Evolutionary conservation across 371 early-diverging fungal species (phyloP).

Genomic region (Phascolomyces articulosus): DNA sequence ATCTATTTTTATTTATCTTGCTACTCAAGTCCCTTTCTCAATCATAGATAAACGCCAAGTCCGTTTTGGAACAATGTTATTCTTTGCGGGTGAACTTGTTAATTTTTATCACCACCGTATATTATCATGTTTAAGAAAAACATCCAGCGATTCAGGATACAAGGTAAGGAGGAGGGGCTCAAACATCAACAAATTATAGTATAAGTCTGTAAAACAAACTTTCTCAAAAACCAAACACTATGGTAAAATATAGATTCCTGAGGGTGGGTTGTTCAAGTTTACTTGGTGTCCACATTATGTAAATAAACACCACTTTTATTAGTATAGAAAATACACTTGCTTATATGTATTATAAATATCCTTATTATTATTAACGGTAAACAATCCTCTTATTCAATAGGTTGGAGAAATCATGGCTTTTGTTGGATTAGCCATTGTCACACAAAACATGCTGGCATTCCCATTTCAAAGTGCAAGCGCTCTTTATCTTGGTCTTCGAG

Average conservation of each 20-base stretch:
- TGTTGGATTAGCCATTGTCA: slow-evolving; percentile 23
- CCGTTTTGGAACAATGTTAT: slow-evolving; percentile 17
- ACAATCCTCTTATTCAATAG: slow-evolving; percentile 11
- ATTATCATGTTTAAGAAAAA: slow-evolving; percentile 24
- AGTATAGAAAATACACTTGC: neutral
- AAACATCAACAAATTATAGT: neutral
- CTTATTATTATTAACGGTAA: neutral
- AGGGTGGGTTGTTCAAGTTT: slow-evolving; percentile 30
- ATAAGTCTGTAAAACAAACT: neutral
- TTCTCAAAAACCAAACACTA: neutral
- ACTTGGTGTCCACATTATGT: slow-evolving; percentile 55
- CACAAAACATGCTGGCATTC: slow-evolving; percentile 29
- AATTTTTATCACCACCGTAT: slow-evolving; percentile 45
- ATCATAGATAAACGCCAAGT: neutral
- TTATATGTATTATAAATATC: too few species aligned
- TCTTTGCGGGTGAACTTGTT: slow-evolving; percentile 27
- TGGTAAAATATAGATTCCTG: slow-evolving; percentile 26
- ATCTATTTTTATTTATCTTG: slow-evolving; percentile 6
- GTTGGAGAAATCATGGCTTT: slow-evolving; percentile 38
- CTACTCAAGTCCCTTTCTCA: slow-evolving; percentile 14
- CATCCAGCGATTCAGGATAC: slow-evolving; percentile 24
- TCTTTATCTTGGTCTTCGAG: slow-evolving; percentile 31
- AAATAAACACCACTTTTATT: slow-evolving; percentile 11
- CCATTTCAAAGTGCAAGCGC: slow-evolving; percentile 23
- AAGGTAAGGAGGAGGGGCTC: slow-evolving; percentile 19